Evolutionary conservation across 345 rosid genomes (phyloP), one percentile per base, ranked within the genome.

Genomic region (Lumnitzera racemosa): DNA sequence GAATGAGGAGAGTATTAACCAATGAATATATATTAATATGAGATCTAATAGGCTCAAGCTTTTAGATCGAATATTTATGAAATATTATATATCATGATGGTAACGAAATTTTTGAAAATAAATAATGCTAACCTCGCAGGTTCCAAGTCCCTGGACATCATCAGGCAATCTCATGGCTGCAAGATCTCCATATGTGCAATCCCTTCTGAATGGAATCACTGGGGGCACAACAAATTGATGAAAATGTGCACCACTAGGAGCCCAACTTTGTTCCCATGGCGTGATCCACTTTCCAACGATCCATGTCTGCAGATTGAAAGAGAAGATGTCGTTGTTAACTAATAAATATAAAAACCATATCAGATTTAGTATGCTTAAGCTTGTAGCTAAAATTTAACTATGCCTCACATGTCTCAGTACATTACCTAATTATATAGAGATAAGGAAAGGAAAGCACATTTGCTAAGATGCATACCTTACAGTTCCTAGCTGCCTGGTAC

Each of bases 151-250:
- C 77, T 85, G 56, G 57, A 86, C 99, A 75, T 90, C 96, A 11
- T 74, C 70, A 1, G 99, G 98, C 14, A 95, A 71, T 65, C 78
- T 85, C 99, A 95, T 95, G 60, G 99, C 99, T 0, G 99, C 99
- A n/a, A 95, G 91, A 57, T 90, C 88, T 0, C 96, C 94, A 15
- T 95, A 95, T 20, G 88, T 83, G 71, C 99, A 95, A 72, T 95
- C 88, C 58, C 80, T 76, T 75, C 96, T 81, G 59, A 84, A 90
- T 0, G 72, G 56, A 15, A 90, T 66, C 15, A 90, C 83, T 2
- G 99, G 98, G 48, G 99, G 99, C 41, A 90, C 98, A 53, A 90
- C 99, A 72, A 95, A 95, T 74, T 95, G 99, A 57, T 95, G 99
- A 68, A 95, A 90, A 80, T 83, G 96, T 0, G 99, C 36, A 41